Percentiles rank a stretch among this genome's conserved stretches.
Evolutionary conservation across 2,329 filamentous ascomycete genomes (phyloP).

Genomic region (Tolypocladium tropicale): DNA sequence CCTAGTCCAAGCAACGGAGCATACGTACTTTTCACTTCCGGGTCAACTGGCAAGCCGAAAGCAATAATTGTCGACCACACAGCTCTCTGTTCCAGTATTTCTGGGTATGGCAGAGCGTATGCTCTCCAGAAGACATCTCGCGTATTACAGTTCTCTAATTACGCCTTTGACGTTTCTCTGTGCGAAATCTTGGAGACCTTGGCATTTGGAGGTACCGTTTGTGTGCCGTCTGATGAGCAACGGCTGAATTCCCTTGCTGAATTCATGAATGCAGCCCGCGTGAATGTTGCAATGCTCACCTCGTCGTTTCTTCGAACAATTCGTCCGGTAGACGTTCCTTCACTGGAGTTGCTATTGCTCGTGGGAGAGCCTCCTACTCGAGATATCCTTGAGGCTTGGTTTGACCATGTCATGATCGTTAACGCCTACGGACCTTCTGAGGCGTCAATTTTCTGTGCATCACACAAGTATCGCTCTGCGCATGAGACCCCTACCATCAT

Average conservation of each 20-base stretch:
- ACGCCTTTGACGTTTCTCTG: slow-evolving; percentile 4
- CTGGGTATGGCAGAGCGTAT: neutral
- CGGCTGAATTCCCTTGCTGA: neutral
- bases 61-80: slow-evolving; percentile 2
- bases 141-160: slow-evolving; percentile 4
- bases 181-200: slow-evolving; percentile 4
- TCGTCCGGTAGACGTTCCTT: neutral
- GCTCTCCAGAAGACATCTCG: neutral
- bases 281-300: slow-evolving; percentile 2
- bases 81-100: neutral
- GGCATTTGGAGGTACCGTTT: slow-evolving; percentile 2
- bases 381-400: neutral
- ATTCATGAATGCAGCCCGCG: neutral
- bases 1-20: neutral
- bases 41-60: neutral
- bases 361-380: slow-evolving; percentile 2
- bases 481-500: neutral
- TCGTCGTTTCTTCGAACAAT: slow-evolving; percentile 1
- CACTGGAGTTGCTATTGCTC: slow-evolving; percentile 1
- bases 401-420: neutral
- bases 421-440: neutral
- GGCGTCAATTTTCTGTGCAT: neutral
- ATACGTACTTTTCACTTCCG: neutral
- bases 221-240: slow-evolving; percentile 3
- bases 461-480: neutral